Evolutionary conservation across 169 alveolate species (phyloP), one percentile per base, ranked within the genome.

Genomic region (Plasmodium vinckei): DNA sequence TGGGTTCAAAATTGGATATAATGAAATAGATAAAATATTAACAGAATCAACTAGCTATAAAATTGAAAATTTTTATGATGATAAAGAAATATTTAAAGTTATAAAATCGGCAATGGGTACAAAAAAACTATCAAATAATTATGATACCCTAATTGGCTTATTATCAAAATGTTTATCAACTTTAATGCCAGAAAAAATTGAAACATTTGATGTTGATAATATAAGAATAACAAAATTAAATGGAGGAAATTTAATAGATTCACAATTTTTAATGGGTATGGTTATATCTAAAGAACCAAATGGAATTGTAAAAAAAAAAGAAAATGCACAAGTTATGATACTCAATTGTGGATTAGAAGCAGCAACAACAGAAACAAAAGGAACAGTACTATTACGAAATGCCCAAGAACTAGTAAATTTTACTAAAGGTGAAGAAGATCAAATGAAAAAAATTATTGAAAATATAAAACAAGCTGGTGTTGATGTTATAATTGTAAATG

Each of bases 351-450:
- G 99, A 57, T 94, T 99, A 21, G 99, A 99, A 86, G 93, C 98
- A 67, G 96, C 97, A 70, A 93, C 96, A 33, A 98, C 99, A 13
- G 99, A 99, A 87, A 98, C 99, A 15, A 98, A 98, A 94, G 99
- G 99, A 88, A 98, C 99, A 5, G 99, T 99, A 23, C 95, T 98
- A 46, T 90, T 99, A 51, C 97, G 97, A 89, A 98, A 96, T 25
- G 99, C 99, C 12, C 98, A 97, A 82, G 99, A 99, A 73, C 96
- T 97, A 69, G 56, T 95, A 72, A 95, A 96, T 90, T 97, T 95
- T 89, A 96, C 99, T 19, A 94, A 94, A 92, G 97, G 98, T 21
- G 99, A 97, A 91, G 99, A 97, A 86, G 96, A 88, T 27, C 93
- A 94, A 87, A 93, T 98, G 97, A 98, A 97, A 68, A 92, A 93